A percentile compares a stretch with the other conserved stretches of the same genome.
phyloP scores from a whole-genome alignment of 345 rosid species.

The Murraya koenigii region DNA sequence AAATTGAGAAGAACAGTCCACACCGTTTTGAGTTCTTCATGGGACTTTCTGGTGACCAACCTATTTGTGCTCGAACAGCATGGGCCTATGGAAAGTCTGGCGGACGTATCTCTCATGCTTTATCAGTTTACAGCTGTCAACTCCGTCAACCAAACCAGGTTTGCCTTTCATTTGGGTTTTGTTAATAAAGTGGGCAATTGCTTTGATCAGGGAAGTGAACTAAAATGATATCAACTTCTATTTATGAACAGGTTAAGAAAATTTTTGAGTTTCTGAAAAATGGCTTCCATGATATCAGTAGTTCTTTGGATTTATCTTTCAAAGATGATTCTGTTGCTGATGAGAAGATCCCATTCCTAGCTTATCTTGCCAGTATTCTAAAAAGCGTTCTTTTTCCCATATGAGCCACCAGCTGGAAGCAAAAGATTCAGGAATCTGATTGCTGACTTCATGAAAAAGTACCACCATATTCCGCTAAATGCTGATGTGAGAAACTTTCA shows the following conservation, averaged over 20 bases:
- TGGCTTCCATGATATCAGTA: slow-evolving; percentile 85
- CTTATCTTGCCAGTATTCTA: slow-evolving; percentile 43
- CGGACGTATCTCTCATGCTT: slow-evolving; percentile 93
- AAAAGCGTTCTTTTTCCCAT: slow-evolving; percentile 62
- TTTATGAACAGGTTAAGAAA: slow-evolving; percentile 69
- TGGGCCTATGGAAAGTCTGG: slow-evolving; percentile 98
- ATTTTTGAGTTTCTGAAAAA: slow-evolving; percentile 87
- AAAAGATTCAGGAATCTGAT: slow-evolving; percentile 71
- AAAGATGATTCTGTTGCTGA: slow-evolving; percentile 96
- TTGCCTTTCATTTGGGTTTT: slow-evolving; percentile 14
- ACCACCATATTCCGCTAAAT: slow-evolving; percentile 82
- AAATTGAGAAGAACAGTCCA: slow-evolving; percentile 97
- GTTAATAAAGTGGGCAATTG: not conserved
- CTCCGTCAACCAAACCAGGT: slow-evolving; percentile 90
- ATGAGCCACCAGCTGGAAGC: slow-evolving; percentile 94
- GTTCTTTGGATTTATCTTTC: slow-evolving; percentile 87
- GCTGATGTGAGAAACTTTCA: slow-evolving; percentile 62
- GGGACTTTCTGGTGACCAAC: slow-evolving; percentile 95
- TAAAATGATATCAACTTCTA: slow-evolving; percentile 12
- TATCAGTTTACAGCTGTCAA: slow-evolving; percentile 93
- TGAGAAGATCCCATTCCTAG: slow-evolving; percentile 64
- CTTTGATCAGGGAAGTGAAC: not conserved
- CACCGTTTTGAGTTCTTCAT: slow-evolving; percentile 96
- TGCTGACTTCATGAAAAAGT: slow-evolving; percentile 86
- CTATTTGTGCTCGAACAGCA: slow-evolving; percentile 98